Conservation (phyloP, 306 rosid genomes). For the Begonia loranthoides region DNA sequence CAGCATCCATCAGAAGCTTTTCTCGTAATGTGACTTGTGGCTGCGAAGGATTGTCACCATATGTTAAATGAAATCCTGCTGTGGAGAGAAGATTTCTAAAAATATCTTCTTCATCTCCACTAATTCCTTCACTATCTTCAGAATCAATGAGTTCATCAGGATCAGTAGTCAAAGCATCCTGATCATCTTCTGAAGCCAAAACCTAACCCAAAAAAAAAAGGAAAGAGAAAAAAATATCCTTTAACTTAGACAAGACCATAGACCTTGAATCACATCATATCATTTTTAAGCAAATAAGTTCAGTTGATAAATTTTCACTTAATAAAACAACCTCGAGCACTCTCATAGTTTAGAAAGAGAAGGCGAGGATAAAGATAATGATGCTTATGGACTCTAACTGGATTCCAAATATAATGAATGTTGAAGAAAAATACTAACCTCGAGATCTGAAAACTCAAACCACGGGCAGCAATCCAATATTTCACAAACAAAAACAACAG, state of each 20-base stretch:
- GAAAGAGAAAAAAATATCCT: constrained; percentile 6
- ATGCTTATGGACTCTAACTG: no score
- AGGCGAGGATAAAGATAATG: no score
- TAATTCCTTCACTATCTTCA: constrained; percentile 91
- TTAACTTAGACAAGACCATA: neutral
- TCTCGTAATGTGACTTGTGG: constrained; percentile 94
- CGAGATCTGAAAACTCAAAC: constrained; percentile 98
- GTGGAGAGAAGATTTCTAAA: constrained; percentile 87
- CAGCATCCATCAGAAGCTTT: constrained; percentile 92
- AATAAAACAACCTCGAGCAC: no score
- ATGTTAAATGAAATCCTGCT: constrained; percentile 96
- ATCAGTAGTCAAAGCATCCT: constrained; percentile 95
- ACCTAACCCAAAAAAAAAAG: constrained; percentile 34
- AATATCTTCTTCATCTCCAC: constrained; percentile 97
- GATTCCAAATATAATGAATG: neutral
- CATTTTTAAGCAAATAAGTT: no score
- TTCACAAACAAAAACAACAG: constrained; percentile 95
- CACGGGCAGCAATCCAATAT: constrained; percentile 99
- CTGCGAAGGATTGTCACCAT: constrained; percentile 94
- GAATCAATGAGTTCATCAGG: constrained; percentile 93
- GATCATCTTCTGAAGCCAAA: constrained; percentile 93
- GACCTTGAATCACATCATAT: no score
- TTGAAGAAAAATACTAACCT: constrained; percentile 43
- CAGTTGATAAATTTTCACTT: no score
- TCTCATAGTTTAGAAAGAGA: no score